phyloP scores from a whole-genome alignment of 2,329 filamentous ascomycete genomes.

The Tetracladium maxilliforme region DNA sequence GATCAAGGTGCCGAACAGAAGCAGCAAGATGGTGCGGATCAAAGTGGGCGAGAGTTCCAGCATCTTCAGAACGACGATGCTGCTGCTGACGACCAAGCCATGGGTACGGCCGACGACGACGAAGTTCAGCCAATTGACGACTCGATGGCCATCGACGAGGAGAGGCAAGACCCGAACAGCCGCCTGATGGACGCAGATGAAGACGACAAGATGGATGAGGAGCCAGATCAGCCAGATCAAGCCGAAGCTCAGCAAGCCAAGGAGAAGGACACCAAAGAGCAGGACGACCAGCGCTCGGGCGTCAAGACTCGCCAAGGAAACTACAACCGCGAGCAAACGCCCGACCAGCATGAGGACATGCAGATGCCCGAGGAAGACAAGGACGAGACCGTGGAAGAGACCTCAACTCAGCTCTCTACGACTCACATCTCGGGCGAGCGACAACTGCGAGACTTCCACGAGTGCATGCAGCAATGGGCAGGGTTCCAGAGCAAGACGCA shows the following conservation, averaged over 20 bases:
- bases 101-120: constrained; percentile 79
- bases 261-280: constrained; percentile 25
- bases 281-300: constrained; percentile 41
- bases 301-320: constrained; percentile 35
- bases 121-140: constrained; percentile 78
- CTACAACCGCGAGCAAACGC: constrained; percentile 23
- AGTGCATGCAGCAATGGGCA: no score
- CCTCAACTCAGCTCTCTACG: constrained; percentile 46
- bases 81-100: constrained; percentile 66
- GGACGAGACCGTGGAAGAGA: constrained; percentile 19
- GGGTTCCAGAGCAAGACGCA: constrained; percentile 76
- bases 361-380: constrained; percentile 20
- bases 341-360: constrained; percentile 13
- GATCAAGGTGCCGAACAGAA: constrained; percentile 34
- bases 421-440: constrained; percentile 50
- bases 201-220: constrained; percentile 30
- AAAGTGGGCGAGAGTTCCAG: constrained; percentile 53
- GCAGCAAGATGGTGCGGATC: constrained; percentile 17
- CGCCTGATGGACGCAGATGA: constrained; percentile 41
- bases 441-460: constrained; percentile 30
- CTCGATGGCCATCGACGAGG: constrained; percentile 70
- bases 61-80: constrained; percentile 77
- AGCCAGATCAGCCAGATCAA: constrained; percentile 23
- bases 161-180: no score
- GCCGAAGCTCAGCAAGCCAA: constrained; percentile 22